Base-by-base conservation (phyloP, 2,329 filamentous ascomycete species). In the Penicillium sp. region DNA sequence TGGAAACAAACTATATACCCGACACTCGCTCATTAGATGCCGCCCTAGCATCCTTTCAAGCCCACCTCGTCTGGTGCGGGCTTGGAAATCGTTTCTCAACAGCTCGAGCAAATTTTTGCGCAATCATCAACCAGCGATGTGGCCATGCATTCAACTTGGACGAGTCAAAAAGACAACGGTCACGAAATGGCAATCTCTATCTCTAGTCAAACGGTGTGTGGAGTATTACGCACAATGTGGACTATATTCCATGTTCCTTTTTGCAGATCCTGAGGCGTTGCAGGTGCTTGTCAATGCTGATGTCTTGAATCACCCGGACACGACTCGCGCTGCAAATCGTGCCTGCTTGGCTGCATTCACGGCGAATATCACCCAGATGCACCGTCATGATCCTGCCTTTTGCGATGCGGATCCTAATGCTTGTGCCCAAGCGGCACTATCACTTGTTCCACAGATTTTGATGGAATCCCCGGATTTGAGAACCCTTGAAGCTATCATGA, bases 331-430 rank as follows among this genome's bases (percentile, higher is more conserved):
- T 8, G 60, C 68, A 0, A 63, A 65, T 42, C 58, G 62, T 10
- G 68, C 70, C 8, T 69, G 68, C 56, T 56, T 71, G 2, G 59
- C 64, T 33, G 68, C 65, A 7, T 70, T 73, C 40, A 69, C 71
- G 7, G 70, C 70, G 22, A 62, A 67, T 45, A 62, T 72, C 19
- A 68, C 63, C 3, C 58, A 62, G 13, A 68, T 73, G 35, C 70
- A 68, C 49, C 65, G 68, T 4, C 67, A 66, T 56, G 65, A 70
- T 1, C 60, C 64, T 9, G 63, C 40, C 8, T 72, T 72, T 33
- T 22, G 44, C 4, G 56, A 63, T 53, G 42, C 67, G 10, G 66
- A 72, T 4, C 67, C 71, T 2, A 65, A 70, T 53, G 65, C 64
- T 7, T 73, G 19, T 8, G 38, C 38, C 17, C 38, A 40, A 40